Percentiles rank a stretch among this genome's conserved stretches.
phyloP scores from a whole-genome alignment of 805 yeast genomes.

The Saccharomycopsis babjevae region DNA sequence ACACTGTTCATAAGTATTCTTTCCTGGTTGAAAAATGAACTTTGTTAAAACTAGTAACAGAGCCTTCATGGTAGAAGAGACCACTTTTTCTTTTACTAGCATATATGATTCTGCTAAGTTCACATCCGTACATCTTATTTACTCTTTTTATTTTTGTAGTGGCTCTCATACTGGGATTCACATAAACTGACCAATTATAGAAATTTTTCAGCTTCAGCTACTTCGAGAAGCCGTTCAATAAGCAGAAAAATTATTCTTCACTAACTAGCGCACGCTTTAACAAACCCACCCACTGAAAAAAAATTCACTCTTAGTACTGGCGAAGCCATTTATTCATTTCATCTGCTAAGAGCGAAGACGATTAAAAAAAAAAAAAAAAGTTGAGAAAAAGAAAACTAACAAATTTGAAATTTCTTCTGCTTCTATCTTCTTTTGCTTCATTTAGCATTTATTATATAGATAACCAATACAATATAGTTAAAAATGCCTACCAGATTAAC shows the following conservation, averaged over 20 bases:
- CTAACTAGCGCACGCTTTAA: too few relatives aligned
- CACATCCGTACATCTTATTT: too few relatives aligned
- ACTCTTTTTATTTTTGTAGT: too few relatives aligned
- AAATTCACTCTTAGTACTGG: not conserved
- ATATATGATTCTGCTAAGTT: too few relatives aligned
- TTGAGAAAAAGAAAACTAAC: conserved; percentile 1
- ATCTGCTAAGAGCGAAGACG: not conserved
- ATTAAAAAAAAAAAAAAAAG: not conserved
- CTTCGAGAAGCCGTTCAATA: not conserved
- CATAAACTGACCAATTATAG: not conserved
- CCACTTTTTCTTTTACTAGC: too few relatives aligned
- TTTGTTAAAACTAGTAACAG: too few relatives aligned
- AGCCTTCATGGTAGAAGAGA: too few relatives aligned
- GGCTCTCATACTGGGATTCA: too few relatives aligned
- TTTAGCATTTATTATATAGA: not conserved
- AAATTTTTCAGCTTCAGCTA: not conserved
- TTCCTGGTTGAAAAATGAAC: too few relatives aligned
- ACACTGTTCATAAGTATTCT: too few relatives aligned
- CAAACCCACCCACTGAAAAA: not conserved
- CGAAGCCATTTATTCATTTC: not conserved
- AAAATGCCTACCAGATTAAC: conserved; percentile 98
- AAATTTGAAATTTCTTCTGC: not conserved
- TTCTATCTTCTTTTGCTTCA: conserved; percentile 2
- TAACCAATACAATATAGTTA: conserved; percentile 8
- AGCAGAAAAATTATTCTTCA: not conserved